Percentiles rank a stretch among this genome's conserved stretches.
Conservation (phyloP, 345 rosid genomes). For the Nasturtium officinale region DNA sequence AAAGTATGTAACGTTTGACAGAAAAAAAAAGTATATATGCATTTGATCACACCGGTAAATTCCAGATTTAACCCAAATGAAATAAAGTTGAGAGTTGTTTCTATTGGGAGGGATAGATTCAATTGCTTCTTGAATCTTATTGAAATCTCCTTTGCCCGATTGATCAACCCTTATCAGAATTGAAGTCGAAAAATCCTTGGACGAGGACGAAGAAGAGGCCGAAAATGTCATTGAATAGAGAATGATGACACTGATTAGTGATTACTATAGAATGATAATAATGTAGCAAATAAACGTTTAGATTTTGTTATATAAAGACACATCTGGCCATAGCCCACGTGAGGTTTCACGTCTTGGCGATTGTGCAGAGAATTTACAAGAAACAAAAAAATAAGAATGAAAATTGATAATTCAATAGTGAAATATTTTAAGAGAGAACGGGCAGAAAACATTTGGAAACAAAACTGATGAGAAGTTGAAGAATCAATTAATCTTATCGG, state of each 20-base stretch:
- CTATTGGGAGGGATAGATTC: constrained; percentile 59
- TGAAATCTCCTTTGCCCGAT: constrained; percentile 68
- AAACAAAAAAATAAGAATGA: not conserved
- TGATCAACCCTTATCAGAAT: constrained; percentile 65
- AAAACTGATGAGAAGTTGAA: too few species aligned
- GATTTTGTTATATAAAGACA: constrained; percentile 36
- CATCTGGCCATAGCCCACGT: constrained; percentile 42
- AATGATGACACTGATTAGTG: constrained; percentile 17
- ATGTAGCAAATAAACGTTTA: constrained; percentile 7
- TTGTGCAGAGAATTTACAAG: constrained; percentile 34
- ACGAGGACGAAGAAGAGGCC: constrained; percentile 39
- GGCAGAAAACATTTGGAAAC: too few species aligned
- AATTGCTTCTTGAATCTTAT: constrained; percentile 68
- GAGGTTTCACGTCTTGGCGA: constrained; percentile 42
- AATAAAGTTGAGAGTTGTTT: constrained; percentile 46
- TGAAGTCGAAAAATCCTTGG: constrained; percentile 46
- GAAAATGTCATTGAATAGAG: constrained; percentile 28
- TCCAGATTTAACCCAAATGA: constrained; percentile 72
- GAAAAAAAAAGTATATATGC: not conserved
- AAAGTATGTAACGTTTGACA: not conserved
- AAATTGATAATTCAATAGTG: not conserved
- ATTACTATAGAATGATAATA: not conserved
- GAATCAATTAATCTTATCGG: too few species aligned
- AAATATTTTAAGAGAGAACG: too few species aligned
- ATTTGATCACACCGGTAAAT: constrained; percentile 53